These are phyloP conservation scores for Microdochium trichocladiopsis DNA, from an alignment of 2,329 filamentous ascomycete species.

Conservation along the genomic window DNA sequence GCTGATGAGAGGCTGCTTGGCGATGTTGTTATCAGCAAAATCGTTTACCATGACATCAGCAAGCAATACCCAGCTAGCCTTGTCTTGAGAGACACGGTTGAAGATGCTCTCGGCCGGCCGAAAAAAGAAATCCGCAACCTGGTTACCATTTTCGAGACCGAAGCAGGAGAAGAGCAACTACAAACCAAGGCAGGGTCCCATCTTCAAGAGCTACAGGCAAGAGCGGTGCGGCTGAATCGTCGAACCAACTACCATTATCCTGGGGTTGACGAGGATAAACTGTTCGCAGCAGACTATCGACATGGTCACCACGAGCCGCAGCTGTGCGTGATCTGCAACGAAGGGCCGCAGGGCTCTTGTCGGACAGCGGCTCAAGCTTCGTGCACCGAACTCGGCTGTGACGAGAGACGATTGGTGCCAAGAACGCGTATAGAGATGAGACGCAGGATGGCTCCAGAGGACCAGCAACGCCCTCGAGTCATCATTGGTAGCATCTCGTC, in stretches of 20 bases:
- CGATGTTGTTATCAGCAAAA: slow-evolving; percentile 14
- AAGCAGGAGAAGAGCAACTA: slow-evolving; percentile 2
- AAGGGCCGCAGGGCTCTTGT: not conserved
- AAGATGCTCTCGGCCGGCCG: slow-evolving; percentile 8
- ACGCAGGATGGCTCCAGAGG: not conserved
- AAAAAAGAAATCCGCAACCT: slow-evolving; percentile 6
- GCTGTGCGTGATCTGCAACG: not conserved
- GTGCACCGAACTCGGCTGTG: slow-evolving; percentile 5
- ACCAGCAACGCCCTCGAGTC: slow-evolving; percentile 9
- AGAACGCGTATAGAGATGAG: slow-evolving; percentile 4
- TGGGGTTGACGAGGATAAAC: slow-evolving; percentile 5
- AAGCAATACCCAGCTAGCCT: slow-evolving; percentile 9
- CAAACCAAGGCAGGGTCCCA: slow-evolving; percentile 1
- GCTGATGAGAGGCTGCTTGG: slow-evolving; percentile 11
- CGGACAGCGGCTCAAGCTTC: not conserved
- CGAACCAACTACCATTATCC: slow-evolving; percentile 6
- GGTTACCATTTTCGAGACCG: slow-evolving; percentile 5
- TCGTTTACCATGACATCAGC: slow-evolving; percentile 15
- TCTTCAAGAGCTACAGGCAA: slow-evolving; percentile 1
- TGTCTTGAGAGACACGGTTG: slow-evolving; percentile 4
- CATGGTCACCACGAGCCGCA: slow-evolving; percentile 2
- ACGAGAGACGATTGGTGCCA: slow-evolving; percentile 2
- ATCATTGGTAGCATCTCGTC: slow-evolving; percentile 23
- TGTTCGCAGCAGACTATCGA: slow-evolving; percentile 8
- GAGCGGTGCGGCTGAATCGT: not conserved